Conservation (phyloP, 805 yeast genomes). For the Ogataea neopini region DNA sequence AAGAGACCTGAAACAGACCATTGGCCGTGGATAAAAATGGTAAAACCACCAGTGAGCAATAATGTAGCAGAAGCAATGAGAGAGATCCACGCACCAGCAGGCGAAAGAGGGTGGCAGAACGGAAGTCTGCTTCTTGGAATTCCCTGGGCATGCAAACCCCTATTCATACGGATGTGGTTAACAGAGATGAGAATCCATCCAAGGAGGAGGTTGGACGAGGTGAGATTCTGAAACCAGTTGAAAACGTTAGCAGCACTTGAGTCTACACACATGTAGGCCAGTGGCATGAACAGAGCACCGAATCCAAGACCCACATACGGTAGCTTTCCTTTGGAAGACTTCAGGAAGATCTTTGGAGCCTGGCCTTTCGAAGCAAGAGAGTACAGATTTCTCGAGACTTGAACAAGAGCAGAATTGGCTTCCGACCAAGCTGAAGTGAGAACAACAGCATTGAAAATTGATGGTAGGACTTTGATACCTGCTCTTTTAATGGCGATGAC, state of each 20-base stretch:
- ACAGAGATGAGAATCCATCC: slow-evolving; percentile 53
- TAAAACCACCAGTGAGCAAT: slow-evolving; percentile 39
- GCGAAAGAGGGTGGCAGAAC: slow-evolving; percentile 31
- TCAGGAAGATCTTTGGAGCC: slow-evolving; percentile 64
- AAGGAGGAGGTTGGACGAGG: slow-evolving; percentile 59
- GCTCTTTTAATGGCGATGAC: slow-evolving; percentile 72
- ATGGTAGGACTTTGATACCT: slow-evolving; percentile 61
- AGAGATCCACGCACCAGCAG: slow-evolving; percentile 36
- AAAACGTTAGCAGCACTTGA: slow-evolving; percentile 57
- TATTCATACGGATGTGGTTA: slow-evolving; percentile 40
- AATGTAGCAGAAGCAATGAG: slow-evolving; percentile 29
- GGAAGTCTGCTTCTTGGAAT: slow-evolving; percentile 36
- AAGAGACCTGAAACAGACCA: slow-evolving; percentile 31
- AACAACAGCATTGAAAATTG: slow-evolving; percentile 71
- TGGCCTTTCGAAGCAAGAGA: slow-evolving; percentile 67
- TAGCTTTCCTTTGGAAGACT: slow-evolving; percentile 51
- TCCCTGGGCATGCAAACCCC: slow-evolving; percentile 45
- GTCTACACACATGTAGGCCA: slow-evolving; percentile 66
- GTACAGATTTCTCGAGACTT: slow-evolving; percentile 66
- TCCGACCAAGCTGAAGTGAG: slow-evolving; percentile 49
- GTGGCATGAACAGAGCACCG: slow-evolving; percentile 44
- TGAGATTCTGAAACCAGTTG: slow-evolving; percentile 59
- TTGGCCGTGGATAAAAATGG: slow-evolving; percentile 36
- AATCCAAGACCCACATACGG: slow-evolving; percentile 55
- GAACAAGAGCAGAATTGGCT: slow-evolving; percentile 67